Base-by-base conservation (phyloP, 306 rosid genomes). In the Dryas drummondii region DNA sequence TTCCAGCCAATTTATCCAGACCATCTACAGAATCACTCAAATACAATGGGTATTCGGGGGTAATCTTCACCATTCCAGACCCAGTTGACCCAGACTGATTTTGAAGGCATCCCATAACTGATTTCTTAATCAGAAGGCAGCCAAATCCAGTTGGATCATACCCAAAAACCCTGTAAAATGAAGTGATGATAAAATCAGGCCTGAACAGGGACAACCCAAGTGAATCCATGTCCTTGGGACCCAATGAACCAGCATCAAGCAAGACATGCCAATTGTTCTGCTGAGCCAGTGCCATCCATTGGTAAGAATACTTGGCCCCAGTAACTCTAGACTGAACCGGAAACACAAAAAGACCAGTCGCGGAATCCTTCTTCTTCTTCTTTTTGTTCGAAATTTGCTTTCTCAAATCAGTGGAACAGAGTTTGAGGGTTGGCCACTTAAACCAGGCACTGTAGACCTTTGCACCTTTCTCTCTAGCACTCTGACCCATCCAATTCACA, bases 181-280 rank as follows among this genome's bases (percentile, higher is more conserved):
- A 94, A 6, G 98, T 94, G 59, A 91, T 80, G 66, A 94, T 90
- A 71, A 94, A 94, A 90, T 94, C 98, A 50, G 98, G 98, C 76
- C 98, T 80, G 85, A 94, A 94, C 37, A 94, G 83, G 27, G 98
- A 94, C 85, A 94, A 72, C 62, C 98, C 98, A 68, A 94, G 98
- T 0, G 98, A 94, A 82, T 94, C 98, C 98, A 94, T 94, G 80
- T 94, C 98, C 86, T 94, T 94, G 52, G 98, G 98, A 59, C 98
- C 98, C 82, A 94, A 76, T 9, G 98, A 94, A 9, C 98, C 98
- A 16, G 98, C 98, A 78, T 94, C 98, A 66, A 94, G 93, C 76
- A 91, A 86, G 37, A 94, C 98, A 78, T 94, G 98, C 98, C 98
- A 94, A 76, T 94, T 91, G 81, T 94, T 94, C 83, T 94, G 98